Percentiles rank a stretch among this genome's conserved stretches.
Evolutionary conservation across 2,329 filamentous ascomycete genomes (phyloP).

Genomic region (Phyllosticta paracitricarpa): DNA sequence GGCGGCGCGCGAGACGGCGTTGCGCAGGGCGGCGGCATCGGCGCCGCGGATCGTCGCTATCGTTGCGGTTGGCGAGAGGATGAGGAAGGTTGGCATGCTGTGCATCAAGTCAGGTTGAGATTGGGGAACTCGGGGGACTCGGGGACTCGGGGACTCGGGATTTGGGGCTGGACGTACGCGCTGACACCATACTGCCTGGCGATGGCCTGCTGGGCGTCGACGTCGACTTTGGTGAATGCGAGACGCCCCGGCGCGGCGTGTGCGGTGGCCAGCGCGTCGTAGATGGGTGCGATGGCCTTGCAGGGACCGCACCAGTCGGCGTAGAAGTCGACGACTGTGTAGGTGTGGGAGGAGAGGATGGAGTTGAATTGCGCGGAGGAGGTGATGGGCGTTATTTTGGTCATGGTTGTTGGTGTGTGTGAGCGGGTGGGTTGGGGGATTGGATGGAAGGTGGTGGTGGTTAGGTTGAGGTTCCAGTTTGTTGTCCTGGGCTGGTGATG

Average conservation of each 20-base stretch:
- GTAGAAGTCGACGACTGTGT: slow-evolving; percentile 43
- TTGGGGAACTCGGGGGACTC: too few species aligned
- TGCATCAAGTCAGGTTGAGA: too few species aligned
- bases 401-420: slow-evolving; percentile 11
- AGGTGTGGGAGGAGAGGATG: slow-evolving; percentile 25
- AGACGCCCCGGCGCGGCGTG: slow-evolving; percentile 38
- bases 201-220: slow-evolving; percentile 42
- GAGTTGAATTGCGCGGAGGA: slow-evolving; percentile 26
- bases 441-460: background rate
- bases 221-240: slow-evolving; percentile 46
- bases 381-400: slow-evolving; percentile 23
- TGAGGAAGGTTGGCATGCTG: slow-evolving; percentile 41
- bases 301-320: slow-evolving; percentile 50
- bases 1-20: slow-evolving; percentile 36
- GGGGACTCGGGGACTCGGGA: slow-evolving; percentile 29
- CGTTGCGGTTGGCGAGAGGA: slow-evolving; percentile 34
- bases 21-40: slow-evolving; percentile 38
- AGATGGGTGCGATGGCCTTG: slow-evolving; percentile 43
- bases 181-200: slow-evolving; percentile 40
- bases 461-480: background rate
- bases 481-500: too few species aligned
- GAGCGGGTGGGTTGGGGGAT: background rate
- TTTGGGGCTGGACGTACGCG: slow-evolving; percentile 33
- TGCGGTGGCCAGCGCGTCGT: slow-evolving; percentile 41
- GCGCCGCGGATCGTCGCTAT: slow-evolving; percentile 39